Percentiles rank a stretch among this genome's conserved stretches.
These are phyloP conservation scores for Endocladia muricata DNA, from an alignment of 31 red algal genomes.

Conservation along the genomic window DNA sequence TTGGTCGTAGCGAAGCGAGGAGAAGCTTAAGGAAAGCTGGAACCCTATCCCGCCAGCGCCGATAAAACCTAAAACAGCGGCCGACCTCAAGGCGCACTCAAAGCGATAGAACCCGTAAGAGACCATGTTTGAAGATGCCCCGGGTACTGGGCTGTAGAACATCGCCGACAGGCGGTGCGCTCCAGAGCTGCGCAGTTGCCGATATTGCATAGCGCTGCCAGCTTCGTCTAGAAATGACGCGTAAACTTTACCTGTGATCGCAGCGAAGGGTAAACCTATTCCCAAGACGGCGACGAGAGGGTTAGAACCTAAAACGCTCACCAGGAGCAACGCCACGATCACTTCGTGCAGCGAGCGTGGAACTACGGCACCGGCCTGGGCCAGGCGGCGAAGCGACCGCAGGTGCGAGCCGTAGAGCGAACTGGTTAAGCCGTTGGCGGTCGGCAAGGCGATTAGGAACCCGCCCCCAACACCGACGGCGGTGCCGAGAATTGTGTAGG, in stretches of 20 bases:
- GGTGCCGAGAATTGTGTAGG: too few species aligned
- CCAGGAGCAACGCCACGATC: too few species aligned
- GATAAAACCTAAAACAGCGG: not conserved
- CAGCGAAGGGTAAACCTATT: not conserved
- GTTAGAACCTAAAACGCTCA: too few species aligned
- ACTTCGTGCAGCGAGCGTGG: too few species aligned
- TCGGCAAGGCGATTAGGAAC: too few species aligned
- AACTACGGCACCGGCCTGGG: too few species aligned
- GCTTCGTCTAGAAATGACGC: not conserved
- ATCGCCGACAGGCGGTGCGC: not conserved
- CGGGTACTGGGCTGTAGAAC: not conserved
- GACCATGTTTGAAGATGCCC: not conserved
- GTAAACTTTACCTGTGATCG: not conserved
- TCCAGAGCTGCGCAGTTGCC: too few species aligned
- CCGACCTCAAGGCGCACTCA: constrained; percentile 1
- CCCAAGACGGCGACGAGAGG: not conserved
- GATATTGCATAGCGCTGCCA: too few species aligned
- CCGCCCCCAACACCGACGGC: too few species aligned
- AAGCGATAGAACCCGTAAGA: constrained; percentile 1
- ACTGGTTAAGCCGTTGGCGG: too few species aligned
- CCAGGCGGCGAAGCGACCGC: too few species aligned
- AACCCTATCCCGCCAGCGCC: not conserved
- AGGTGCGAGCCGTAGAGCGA: too few species aligned
- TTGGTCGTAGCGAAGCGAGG: not conserved
- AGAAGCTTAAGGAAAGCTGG: not conserved